Evolutionary conservation across 768 basidiomycete genomes (phyloP).

Genomic region (Kwoniella sp.): DNA sequence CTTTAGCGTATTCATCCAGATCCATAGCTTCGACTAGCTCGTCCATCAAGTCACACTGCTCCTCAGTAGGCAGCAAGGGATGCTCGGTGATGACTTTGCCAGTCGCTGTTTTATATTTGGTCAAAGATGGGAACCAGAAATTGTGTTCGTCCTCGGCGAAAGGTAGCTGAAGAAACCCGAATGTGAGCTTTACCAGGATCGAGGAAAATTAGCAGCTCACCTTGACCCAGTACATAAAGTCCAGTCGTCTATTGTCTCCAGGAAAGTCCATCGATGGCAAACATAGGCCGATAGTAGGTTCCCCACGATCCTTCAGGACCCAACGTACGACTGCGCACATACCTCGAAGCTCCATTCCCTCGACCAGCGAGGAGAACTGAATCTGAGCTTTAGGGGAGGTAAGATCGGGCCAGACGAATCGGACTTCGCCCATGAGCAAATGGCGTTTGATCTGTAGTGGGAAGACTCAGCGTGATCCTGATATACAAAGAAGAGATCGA

Average conservation of each 20-base stretch:
- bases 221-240: slow-evolving; percentile 81
- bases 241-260: slow-evolving; percentile 58
- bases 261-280: slow-evolving; percentile 65
- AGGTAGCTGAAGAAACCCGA: slow-evolving; percentile 68
- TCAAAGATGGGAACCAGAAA: slow-evolving; percentile 81
- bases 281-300: slow-evolving; percentile 84
- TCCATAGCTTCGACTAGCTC: slow-evolving; percentile 86
- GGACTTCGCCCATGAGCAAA: slow-evolving; percentile 77
- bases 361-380: slow-evolving; percentile 80
- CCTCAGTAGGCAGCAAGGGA: slow-evolving; percentile 51
- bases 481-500: too few relatives aligned
- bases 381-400: slow-evolving; percentile 70
- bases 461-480: too few relatives aligned
- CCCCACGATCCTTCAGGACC: slow-evolving; percentile 71
- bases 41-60: slow-evolving; percentile 67
- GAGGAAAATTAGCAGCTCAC: slow-evolving; percentile 58
- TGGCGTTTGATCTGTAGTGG: slow-evolving; percentile 74
- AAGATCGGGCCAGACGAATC: slow-evolving; percentile 80
- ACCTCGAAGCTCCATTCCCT: slow-evolving; percentile 71
- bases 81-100: slow-evolving; percentile 75
- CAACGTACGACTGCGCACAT: slow-evolving; percentile 79
- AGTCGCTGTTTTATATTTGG: slow-evolving; percentile 70
- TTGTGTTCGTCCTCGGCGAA: slow-evolving; percentile 92
- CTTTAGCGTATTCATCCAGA: slow-evolving; percentile 71
- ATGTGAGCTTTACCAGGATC: background rate